Evolutionary conservation across 208 protist species (phyloP).

Genomic region (Polymyxa betae): DNA sequence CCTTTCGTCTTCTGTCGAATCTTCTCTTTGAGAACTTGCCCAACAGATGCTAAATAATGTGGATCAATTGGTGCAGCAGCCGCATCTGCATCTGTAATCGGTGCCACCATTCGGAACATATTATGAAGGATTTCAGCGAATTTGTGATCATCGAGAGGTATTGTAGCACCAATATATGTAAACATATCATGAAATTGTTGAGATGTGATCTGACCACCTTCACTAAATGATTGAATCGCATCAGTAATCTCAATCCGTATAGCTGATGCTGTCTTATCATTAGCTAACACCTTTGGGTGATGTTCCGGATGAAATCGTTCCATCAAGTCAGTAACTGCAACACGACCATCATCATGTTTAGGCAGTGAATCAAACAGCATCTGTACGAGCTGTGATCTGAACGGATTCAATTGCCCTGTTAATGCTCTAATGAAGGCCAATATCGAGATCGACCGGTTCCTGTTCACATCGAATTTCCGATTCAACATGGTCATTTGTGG

Average conservation of each 20-base stretch:
- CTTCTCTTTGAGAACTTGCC: constrained; percentile 42
- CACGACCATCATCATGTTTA: background rate
- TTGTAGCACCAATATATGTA: background rate
- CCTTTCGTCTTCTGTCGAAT: constrained; percentile 41
- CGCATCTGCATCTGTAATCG: background rate
- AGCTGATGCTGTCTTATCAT: background rate
- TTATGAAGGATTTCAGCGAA: background rate
- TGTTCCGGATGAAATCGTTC: constrained; percentile 3
- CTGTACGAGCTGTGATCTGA: background rate
- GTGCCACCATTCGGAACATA: background rate
- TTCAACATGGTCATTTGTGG: constrained; percentile 18
- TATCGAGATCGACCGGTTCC: background rate
- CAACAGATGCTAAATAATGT: constrained; percentile 17
- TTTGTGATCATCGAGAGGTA: background rate
- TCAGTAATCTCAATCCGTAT: background rate
- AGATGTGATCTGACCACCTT: background rate
- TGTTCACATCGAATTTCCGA: background rate
- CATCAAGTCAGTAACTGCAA: background rate
- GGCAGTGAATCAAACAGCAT: background rate
- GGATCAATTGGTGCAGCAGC: background rate
- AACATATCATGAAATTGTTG: background rate
- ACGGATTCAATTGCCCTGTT: background rate
- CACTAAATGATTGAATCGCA: background rate
- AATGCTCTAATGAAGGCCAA: background rate
- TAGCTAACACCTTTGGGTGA: background rate